Evolutionary conservation across 1,284 basidiomycete species (phyloP), one percentile per base, ranked within the genome.

Genomic region (Cerioporus squamosus): DNA sequence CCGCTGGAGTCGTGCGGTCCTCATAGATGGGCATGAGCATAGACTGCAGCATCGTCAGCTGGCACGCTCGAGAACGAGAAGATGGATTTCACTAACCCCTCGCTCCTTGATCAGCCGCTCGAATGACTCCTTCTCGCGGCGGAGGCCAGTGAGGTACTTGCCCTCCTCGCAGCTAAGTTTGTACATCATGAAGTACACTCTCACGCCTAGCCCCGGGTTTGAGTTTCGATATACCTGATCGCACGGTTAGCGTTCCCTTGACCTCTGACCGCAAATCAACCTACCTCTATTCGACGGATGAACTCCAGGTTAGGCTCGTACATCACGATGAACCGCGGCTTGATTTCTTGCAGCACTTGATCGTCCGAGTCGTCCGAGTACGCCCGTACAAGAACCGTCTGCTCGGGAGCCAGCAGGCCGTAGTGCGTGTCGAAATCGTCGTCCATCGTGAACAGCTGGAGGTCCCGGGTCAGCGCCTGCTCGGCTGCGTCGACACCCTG

Each of bases 111-210:
- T 98, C 24, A 99, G 77, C 57, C 89, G 82, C 75, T 98, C 94
- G 70, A 99, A 99, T 0, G 95, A 88, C 58, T 98, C 93, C 71
- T 98, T 98, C 76, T 99, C 97, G 61, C 90, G 85, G 47, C 95
- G 80, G 50, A 98, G 85, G 1, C 89, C 90, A 36, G 92, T 91
- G 23, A 99, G 82, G 73, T 97, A 99, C 68, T 94, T 91, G 72
- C 97, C 95, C 70, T 99, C 97, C 72, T 99, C 97, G 62, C 93
- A 93, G 46, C 94, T 97, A 66, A 94, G 87, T 50, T 88, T 85
- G 74, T 98, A 98, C 18, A 95, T 81, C 87, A 98, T 89, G 72
- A 98, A 96, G 73, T 99, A 99, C 3, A 98, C 91, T n/a, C 95
- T 83, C 1, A 98, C 86, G 0, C 84, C 88, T 4, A 95, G 75